phyloP scores from a whole-genome alignment of 78 protist species.

The Chrysochromulina parva region DNA sequence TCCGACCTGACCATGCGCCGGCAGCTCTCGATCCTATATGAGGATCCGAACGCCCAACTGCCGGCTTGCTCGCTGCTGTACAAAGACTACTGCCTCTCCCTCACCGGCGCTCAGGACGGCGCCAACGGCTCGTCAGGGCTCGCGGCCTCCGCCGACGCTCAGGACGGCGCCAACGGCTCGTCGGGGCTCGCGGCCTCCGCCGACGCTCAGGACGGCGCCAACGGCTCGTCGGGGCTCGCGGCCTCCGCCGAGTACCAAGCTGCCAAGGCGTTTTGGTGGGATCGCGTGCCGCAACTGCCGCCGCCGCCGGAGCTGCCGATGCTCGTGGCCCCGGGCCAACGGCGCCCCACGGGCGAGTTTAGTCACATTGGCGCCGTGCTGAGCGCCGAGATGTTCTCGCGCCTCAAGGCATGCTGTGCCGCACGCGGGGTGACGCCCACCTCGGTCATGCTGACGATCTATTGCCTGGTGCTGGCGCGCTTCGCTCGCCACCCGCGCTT shows the following conservation, averaged over 20 bases:
- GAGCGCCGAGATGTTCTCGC: not conserved
- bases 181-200: not conserved
- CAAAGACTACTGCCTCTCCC: not conserved
- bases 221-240: not conserved
- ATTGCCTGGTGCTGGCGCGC: not conserved
- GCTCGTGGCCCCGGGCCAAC: not conserved
- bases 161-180: too few relatives aligned
- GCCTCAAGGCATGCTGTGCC: not conserved
- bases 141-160: not conserved
- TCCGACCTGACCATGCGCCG: not conserved
- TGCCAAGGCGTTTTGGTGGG: not conserved
- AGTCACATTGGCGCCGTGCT: not conserved
- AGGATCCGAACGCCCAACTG: not conserved
- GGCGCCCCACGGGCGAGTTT: not conserved
- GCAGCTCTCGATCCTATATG: not conserved
- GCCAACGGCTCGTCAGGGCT: not conserved
- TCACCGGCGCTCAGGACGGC: not conserved
- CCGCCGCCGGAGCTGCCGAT: not conserved
- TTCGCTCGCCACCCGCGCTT: not conserved
- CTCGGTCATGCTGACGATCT: not conserved
- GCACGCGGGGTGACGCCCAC: not conserved
- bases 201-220: not conserved
- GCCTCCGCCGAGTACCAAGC: not conserved
- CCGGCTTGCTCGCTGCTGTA: not conserved
- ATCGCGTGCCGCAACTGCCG: not conserved